These are phyloP conservation scores for Urostyla sp. DNA, from an alignment of 73 alveolate genomes.

Conservation along the genomic window DNA sequence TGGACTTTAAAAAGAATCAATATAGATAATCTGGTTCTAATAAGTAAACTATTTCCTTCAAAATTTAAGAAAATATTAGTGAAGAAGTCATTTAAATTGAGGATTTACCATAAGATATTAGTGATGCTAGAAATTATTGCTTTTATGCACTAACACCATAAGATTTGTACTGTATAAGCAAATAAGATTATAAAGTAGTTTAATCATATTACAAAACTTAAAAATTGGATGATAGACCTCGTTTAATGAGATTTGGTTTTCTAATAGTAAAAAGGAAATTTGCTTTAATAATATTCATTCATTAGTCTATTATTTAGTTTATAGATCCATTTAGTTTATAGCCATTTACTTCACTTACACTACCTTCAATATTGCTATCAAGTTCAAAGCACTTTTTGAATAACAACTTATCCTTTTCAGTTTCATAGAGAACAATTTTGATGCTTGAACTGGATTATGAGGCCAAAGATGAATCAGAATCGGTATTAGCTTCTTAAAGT, in stretches of 20 bases:
- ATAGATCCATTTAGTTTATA: slow-evolving; percentile 19
- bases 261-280: slow-evolving; percentile 13
- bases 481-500: neutral
- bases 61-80: too few relatives aligned
- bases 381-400: slow-evolving; percentile 2
- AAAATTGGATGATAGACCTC: slow-evolving; percentile 3
- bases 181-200: slow-evolving; percentile 4
- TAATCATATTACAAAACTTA: slow-evolving; percentile 4
- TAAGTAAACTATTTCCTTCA: too few relatives aligned
- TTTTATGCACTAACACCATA: slow-evolving; percentile 25
- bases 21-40: too few relatives aligned
- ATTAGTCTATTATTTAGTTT: slow-evolving; percentile 9
- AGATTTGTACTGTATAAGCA: slow-evolving; percentile 2
- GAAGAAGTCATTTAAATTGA: slow-evolving; percentile 24
- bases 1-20: too few relatives aligned
- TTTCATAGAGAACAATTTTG: neutral
- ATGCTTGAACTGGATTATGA: slow-evolving; percentile 34
- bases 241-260: slow-evolving; percentile 14
- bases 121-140: slow-evolving; percentile 1
- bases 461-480: neutral
- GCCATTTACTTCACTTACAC: slow-evolving; percentile 26
- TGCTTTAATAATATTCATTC: neutral
- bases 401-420: too few relatives aligned
- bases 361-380: neutral
- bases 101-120: slow-evolving; percentile 6